These are phyloP conservation scores for Aspergillus hiratsukae DNA, from an alignment of 2,329 filamentous ascomycete genomes.

Conservation along the genomic window DNA sequence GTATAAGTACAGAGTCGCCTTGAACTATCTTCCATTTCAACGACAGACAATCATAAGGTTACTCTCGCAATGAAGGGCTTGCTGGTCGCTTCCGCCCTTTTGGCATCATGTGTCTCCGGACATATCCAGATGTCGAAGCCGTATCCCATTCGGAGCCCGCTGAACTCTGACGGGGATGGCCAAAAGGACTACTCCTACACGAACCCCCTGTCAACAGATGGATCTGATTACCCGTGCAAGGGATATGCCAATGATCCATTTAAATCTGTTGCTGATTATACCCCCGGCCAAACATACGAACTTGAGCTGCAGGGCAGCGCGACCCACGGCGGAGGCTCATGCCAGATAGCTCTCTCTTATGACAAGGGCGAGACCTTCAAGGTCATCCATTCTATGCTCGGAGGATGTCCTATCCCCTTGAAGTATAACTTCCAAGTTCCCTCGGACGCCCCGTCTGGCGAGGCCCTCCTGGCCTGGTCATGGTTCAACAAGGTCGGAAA, in stretches of 20 bases:
- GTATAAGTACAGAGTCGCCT: neutral
- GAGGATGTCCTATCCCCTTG: conserved; percentile 50
- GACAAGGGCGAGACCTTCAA: conserved; percentile 66
- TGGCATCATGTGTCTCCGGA: conserved; percentile 31
- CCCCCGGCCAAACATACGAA: conserved; percentile 58
- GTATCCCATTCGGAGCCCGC: conserved; percentile 49
- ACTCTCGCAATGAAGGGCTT: conserved; percentile 29
- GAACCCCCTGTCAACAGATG: conserved; percentile 55
- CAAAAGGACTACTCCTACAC: conserved; percentile 69
- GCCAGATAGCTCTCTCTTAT: conserved; percentile 70
- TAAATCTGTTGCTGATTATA: conserved; percentile 56
- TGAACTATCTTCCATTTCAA: neutral
- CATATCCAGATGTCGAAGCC: conserved; percentile 57
- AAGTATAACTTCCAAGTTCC: conserved; percentile 65
- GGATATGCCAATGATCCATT: conserved; percentile 55
- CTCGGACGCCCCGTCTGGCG: conserved; percentile 53
- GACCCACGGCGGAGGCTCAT: conserved; percentile 66
- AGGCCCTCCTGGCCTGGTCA: conserved; percentile 69
- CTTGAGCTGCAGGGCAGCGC: conserved; percentile 62
- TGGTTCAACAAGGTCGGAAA: conserved; percentile 75
- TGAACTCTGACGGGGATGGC: conserved; percentile 42
- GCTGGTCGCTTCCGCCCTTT: conserved; percentile 23
- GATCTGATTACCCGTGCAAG: conserved; percentile 73
- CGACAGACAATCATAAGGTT: neutral
- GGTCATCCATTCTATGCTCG: conserved; percentile 61